Evolutionary conservation across 2,329 filamentous ascomycete species (phyloP).

Genomic region (Stagonosporopsis cucurbitacearum): DNA sequence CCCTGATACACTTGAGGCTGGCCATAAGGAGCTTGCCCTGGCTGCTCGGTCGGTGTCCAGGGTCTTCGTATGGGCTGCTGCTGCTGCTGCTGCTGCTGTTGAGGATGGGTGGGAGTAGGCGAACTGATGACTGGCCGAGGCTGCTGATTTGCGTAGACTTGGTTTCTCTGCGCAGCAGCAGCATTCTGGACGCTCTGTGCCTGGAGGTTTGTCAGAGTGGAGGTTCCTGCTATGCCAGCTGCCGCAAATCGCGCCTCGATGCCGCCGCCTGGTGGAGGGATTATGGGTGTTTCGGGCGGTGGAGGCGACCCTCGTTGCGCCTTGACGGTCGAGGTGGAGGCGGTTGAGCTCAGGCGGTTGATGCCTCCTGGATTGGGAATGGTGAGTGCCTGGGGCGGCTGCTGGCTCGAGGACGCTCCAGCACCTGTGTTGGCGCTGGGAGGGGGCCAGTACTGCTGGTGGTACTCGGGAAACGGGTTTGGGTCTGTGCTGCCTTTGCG

Average conservation of each 20-base stretch:
- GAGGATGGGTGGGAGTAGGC: slow-evolving; percentile 47
- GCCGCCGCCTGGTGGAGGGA: slow-evolving; percentile 76
- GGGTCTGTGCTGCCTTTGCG: slow-evolving; percentile 37
- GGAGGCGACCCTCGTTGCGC: slow-evolving; percentile 92
- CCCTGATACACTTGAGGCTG: slow-evolving; percentile 93
- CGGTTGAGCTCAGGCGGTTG: slow-evolving; percentile 76
- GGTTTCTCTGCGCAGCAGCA: slow-evolving; percentile 79
- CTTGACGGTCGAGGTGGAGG: slow-evolving; percentile 90
- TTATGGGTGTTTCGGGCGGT: slow-evolving; percentile 88
- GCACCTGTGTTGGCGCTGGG: slow-evolving; percentile 20
- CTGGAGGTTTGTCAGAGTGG: slow-evolving; percentile 77
- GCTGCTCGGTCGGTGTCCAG: slow-evolving; percentile 94
- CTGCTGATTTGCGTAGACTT: slow-evolving; percentile 68
- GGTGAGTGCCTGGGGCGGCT: slow-evolving; percentile 51
- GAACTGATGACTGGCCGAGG: slow-evolving; percentile 58
- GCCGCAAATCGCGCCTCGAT: slow-evolving; percentile 93
- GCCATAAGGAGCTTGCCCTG: slow-evolving; percentile 84
- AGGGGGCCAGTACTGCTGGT: slow-evolving; percentile 69
- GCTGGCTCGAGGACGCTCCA: slow-evolving; percentile 28
- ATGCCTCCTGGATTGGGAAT: slow-evolving; percentile 62
- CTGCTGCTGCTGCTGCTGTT: slow-evolving; percentile 16
- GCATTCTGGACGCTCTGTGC: slow-evolving; percentile 79
- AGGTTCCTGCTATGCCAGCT: slow-evolving; percentile 85
- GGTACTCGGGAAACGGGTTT: slow-evolving; percentile 60
- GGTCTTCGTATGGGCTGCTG: slow-evolving; percentile 64